Conservation (phyloP, 2,329 filamentous ascomycete species). For the Phaeosphaeriaceae sp. region DNA sequence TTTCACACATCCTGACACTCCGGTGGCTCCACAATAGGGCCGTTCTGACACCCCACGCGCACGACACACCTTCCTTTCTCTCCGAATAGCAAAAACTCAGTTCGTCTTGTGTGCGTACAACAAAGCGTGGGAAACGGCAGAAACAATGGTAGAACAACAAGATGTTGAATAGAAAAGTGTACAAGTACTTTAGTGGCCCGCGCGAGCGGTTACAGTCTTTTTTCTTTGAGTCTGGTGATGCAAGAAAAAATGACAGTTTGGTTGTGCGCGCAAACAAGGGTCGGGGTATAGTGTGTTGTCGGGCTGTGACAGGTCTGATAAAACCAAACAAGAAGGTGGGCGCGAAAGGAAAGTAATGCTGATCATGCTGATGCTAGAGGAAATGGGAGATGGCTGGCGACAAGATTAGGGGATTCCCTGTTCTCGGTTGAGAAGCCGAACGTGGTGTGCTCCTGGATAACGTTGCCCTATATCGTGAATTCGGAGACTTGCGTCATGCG, state of each 20-base stretch:
- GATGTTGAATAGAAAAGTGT: conserved; percentile 20
- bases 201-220: conserved; percentile 53
- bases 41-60: not conserved
- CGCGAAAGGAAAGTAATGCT: conserved; percentile 33
- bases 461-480: conserved; percentile 19
- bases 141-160: conserved; percentile 5
- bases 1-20: not conserved
- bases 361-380: conserved; percentile 39
- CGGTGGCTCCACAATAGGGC: not conserved
- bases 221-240: conserved; percentile 9
- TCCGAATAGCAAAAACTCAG: not conserved
- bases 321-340: conserved; percentile 21
- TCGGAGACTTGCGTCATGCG: conserved; percentile 2
- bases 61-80: not conserved
- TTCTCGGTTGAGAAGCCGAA: conserved; percentile 16
- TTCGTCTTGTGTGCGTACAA: conserved; percentile 6
- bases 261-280: conserved; percentile 21
- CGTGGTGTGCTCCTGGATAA: conserved; percentile 9
- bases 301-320: conserved; percentile 6
- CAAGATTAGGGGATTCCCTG: conserved; percentile 22
- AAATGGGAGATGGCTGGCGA: conserved; percentile 8
- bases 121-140: not conserved
- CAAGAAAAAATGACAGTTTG: conserved; percentile 20
- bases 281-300: conserved; percentile 43
- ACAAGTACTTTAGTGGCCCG: conserved; percentile 44